Percentiles rank a stretch among this genome's conserved stretches.
phyloP scores from a whole-genome alignment of 345 rosid genomes.

The Populus tremula region DNA sequence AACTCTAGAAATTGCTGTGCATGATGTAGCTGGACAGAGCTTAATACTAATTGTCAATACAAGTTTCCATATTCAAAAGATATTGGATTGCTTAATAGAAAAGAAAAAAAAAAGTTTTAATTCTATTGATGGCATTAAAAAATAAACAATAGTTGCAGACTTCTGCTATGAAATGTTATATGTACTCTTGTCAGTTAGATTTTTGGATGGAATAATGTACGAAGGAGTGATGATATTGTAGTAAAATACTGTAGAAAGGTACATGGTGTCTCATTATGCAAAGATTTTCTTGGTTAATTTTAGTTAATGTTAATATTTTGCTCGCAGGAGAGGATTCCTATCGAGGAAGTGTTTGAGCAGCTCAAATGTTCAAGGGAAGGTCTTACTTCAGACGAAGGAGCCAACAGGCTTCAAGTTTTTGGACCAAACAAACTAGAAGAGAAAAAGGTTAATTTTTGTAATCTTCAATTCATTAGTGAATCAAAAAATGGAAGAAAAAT shows the following conservation, averaged over 20 bases:
- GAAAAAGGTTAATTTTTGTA: constrained; percentile 52
- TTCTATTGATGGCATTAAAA: no score
- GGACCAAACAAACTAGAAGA: constrained; percentile 95
- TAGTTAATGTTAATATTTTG: neutral
- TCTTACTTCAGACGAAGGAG: constrained; percentile 64
- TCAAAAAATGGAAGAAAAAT: neutral
- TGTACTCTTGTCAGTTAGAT: neutral
- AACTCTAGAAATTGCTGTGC: neutral
- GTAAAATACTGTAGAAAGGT: neutral
- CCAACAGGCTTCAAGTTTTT: constrained; percentile 62
- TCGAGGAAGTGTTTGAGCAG: constrained; percentile 67
- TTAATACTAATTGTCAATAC: neutral
- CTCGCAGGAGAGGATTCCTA: constrained; percentile 61
- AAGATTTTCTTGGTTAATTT: neutral
- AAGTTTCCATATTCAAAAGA: neutral
- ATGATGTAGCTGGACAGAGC: neutral
- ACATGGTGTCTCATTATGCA: neutral
- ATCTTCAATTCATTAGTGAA: neutral
- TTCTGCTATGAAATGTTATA: neutral
- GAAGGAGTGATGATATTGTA: neutral
- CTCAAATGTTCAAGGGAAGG: constrained; percentile 36
- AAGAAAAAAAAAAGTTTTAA: neutral
- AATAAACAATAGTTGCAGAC: neutral
- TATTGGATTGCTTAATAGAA: no score
- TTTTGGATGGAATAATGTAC: neutral